Conservation (phyloP, 2,329 filamentous ascomycete genomes). For the Neonectria ditissima region DNA sequence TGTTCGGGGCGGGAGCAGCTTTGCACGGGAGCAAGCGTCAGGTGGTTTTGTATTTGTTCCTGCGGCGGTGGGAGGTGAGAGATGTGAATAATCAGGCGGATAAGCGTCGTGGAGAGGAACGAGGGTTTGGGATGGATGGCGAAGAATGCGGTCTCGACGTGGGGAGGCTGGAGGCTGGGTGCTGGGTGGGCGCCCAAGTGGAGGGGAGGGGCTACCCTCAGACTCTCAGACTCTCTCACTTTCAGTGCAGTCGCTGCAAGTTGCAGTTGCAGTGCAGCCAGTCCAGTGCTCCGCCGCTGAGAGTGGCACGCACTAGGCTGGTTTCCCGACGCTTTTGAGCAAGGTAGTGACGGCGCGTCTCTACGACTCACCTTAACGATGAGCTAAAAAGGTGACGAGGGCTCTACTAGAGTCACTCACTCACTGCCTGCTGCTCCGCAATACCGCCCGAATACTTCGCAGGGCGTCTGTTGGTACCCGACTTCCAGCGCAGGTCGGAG, state of each 20-base stretch:
- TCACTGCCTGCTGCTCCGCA: too few relatives aligned
- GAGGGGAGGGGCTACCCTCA: constrained; percentile 28
- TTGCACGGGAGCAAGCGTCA: neutral
- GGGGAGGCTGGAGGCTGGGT: too few relatives aligned
- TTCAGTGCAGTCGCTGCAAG: neutral
- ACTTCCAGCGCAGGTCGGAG: neutral
- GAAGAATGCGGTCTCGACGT: constrained; percentile 27
- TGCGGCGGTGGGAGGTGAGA: constrained; percentile 1
- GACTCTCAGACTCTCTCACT: neutral
- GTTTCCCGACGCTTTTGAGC: constrained; percentile 13
- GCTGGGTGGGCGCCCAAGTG: constrained; percentile 24
- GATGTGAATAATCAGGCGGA: constrained; percentile 1
- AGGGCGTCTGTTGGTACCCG: too few relatives aligned
- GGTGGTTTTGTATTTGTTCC: neutral
- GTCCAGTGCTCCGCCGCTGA: constrained; percentile 15
- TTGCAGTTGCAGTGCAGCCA: neutral
- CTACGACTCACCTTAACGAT: constrained; percentile 25
- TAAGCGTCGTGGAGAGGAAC: constrained; percentile 2
- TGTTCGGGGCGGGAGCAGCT: neutral
- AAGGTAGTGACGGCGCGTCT: constrained; percentile 13
- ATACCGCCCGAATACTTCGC: too few relatives aligned
- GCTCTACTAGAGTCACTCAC: neutral
- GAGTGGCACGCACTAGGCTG: constrained; percentile 3
- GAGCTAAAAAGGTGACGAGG: constrained; percentile 22
- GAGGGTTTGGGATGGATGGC: constrained; percentile 22